These are phyloP conservation scores for Didymella pomorum DNA, from an alignment of 2,329 filamentous ascomycete species.

Conservation along the genomic window DNA sequence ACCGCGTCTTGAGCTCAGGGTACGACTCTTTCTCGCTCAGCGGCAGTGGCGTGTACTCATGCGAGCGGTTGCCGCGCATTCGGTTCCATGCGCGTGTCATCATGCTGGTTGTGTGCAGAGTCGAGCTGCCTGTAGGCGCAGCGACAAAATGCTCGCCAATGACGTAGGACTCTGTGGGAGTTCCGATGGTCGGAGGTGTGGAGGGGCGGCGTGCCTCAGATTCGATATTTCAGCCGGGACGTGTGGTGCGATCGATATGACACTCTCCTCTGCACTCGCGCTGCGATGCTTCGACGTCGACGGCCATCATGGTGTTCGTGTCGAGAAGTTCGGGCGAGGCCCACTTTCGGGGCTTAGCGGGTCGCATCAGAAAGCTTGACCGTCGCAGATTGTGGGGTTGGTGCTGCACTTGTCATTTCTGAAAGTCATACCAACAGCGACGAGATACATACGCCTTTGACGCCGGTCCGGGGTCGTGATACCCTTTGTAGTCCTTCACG, in stretches of 20 bases:
- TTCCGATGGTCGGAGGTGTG: neutral
- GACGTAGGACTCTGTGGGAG: constrained; percentile 10
- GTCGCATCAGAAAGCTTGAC: constrained; percentile 15
- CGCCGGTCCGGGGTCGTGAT: constrained; percentile 11
- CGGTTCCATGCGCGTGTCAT: constrained; percentile 44
- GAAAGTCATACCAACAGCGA: constrained; percentile 8
- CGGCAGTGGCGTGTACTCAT: constrained; percentile 42
- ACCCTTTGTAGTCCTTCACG: constrained; percentile 5
- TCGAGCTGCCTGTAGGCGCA: neutral
- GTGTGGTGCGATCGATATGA: neutral
- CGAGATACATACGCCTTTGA: constrained; percentile 23
- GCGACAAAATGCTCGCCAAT: neutral
- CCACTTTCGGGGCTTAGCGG: constrained; percentile 14
- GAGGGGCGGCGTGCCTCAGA: neutral
- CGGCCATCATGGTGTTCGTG: constrained; percentile 21
- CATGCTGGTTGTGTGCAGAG: constrained; percentile 12
- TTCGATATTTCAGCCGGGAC: neutral
- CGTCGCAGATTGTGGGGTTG: constrained; percentile 14
- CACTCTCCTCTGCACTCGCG: neutral
- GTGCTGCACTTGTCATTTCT: constrained; percentile 15
- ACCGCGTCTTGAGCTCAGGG: constrained; percentile 30
- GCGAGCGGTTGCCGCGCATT: constrained; percentile 33
- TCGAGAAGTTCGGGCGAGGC: constrained; percentile 6
- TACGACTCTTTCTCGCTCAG: constrained; percentile 40
- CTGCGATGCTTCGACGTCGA: constrained; percentile 4